phyloP scores from a whole-genome alignment of 495 filamentous ascomycete genomes.

The Cercophora newfieldiana region DNA sequence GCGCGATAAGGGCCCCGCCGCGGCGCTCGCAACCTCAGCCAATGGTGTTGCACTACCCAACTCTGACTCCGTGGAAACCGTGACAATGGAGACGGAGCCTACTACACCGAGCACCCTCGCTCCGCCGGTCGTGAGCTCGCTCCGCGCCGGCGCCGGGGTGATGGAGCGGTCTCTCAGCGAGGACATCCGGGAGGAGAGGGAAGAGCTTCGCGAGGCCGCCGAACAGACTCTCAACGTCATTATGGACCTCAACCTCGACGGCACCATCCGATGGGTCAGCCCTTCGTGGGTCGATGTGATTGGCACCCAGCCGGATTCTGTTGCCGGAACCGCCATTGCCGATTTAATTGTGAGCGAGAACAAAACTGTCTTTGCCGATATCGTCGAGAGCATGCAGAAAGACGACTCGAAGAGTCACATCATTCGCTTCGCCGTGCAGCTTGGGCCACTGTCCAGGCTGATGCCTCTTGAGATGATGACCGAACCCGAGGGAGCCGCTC shows the following conservation, averaged over 20 bases:
- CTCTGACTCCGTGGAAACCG: conserved; percentile 19
- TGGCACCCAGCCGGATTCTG: conserved; percentile 69
- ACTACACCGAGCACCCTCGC: conserved; percentile 40
- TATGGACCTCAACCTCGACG: conserved; percentile 85
- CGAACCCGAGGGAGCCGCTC: conserved; percentile 46
- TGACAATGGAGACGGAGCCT: conserved; percentile 46
- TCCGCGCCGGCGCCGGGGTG: conserved; percentile 46
- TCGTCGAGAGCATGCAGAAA: conserved; percentile 82
- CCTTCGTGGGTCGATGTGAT: conserved; percentile 95
- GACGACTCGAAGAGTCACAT: conserved; percentile 93
- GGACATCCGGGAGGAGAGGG: conserved; percentile 68
- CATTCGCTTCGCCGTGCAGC: conserved; percentile 75
- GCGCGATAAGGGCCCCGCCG: conserved; percentile 10
- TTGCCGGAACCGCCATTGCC: conserved; percentile 74
- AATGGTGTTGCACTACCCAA: conserved; percentile 24
- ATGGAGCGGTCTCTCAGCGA: conserved; percentile 58
- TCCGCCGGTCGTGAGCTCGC: conserved; percentile 48
- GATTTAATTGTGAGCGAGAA: conserved; percentile 76
- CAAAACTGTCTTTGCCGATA: conserved; percentile 73
- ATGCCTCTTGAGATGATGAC: conserved; percentile 49
- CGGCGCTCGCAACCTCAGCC: conserved; percentile 7
- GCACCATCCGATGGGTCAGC: conserved; percentile 90
- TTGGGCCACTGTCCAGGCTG: conserved; percentile 74
- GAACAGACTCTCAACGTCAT: conserved; percentile 97
- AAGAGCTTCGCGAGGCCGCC: conserved; percentile 91